These are phyloP conservation scores for Candida broadrunensis DNA, from an alignment of 805 yeast genomes.

Conservation along the genomic window DNA sequence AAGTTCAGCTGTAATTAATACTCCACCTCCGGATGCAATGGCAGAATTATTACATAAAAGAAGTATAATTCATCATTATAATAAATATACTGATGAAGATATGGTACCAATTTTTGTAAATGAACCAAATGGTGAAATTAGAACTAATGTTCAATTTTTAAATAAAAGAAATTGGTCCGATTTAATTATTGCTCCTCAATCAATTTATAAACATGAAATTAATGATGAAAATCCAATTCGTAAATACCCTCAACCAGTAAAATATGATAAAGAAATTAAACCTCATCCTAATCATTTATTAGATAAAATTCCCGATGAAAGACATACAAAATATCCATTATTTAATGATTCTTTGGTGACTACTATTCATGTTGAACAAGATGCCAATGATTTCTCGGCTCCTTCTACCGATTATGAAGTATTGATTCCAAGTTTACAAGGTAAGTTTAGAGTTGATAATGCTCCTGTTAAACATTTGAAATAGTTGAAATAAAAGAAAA, in stretches of 20 bases:
- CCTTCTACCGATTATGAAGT: slow-evolving; percentile 65
- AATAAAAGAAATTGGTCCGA: slow-evolving; percentile 75
- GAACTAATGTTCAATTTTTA: slow-evolving; percentile 52
- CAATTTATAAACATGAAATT: slow-evolving; percentile 18
- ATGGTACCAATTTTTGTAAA: slow-evolving; percentile 66
- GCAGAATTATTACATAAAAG: slow-evolving; percentile 69
- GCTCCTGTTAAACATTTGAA: slow-evolving; percentile 29
- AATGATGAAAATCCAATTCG: slow-evolving; percentile 13
- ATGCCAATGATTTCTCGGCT: slow-evolving; percentile 45
- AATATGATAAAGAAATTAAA: slow-evolving; percentile 7
- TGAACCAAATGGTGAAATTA: slow-evolving; percentile 52
- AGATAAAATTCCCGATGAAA: slow-evolving; percentile 18
- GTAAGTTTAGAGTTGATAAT: slow-evolving; percentile 26
- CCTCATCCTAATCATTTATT: slow-evolving; percentile 2
- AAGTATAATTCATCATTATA: slow-evolving; percentile 66
- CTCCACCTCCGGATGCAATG: slow-evolving; percentile 91
- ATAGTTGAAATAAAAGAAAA: too few species aligned
- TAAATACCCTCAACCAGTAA: slow-evolving; percentile 45
- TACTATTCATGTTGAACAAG: slow-evolving; percentile 71
- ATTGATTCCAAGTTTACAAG: slow-evolving; percentile 59
- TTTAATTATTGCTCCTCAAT: slow-evolving; percentile 49
- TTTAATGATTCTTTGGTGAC: slow-evolving; percentile 59
- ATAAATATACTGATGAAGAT: slow-evolving; percentile 68
- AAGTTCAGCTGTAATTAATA: slow-evolving; percentile 86
- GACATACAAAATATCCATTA: slow-evolving; percentile 51